A percentile compares a stretch with the other conserved stretches of the same genome.
phyloP scores from a whole-genome alignment of 139 green algal genomes.

The Chlorella sorokiniana region DNA sequence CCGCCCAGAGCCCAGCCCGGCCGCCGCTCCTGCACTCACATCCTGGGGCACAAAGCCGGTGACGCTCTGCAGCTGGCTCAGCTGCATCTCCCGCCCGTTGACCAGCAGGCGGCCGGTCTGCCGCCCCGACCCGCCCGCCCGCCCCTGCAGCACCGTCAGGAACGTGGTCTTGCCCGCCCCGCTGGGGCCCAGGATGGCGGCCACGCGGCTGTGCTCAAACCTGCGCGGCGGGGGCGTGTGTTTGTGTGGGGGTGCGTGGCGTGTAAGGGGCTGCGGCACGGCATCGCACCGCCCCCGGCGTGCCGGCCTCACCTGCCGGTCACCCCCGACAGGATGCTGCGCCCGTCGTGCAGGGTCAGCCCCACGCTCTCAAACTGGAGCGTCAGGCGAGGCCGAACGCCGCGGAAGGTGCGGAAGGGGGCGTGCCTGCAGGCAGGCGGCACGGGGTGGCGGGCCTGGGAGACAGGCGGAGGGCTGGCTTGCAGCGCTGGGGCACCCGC shows the following conservation, averaged over 20 bases:
- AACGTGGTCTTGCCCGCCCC: conserved; percentile 62
- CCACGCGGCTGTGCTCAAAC: conserved; percentile 50
- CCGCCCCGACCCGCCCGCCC: conserved; percentile 18
- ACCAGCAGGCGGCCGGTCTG: conserved; percentile 39
- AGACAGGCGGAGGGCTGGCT: too few species aligned
- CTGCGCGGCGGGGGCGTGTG: neutral
- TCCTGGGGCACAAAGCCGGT: conserved; percentile 67
- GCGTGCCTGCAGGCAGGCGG: conserved; percentile 1
- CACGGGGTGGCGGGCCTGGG: neutral
- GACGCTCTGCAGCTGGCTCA: conserved; percentile 39
- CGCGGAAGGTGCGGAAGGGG: conserved; percentile 43
- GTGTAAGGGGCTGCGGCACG: too few species aligned
- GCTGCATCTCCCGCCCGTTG: conserved; percentile 52
- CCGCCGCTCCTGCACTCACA: neutral
- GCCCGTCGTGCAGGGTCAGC: conserved; percentile 43
- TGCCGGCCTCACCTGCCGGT: conserved; percentile 8
- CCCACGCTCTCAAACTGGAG: conserved; percentile 49
- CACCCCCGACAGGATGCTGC: conserved; percentile 38
- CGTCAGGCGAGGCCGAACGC: conserved; percentile 46
- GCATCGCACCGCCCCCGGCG: too few species aligned
- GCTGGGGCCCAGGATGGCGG: conserved; percentile 53
- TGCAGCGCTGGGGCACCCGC: neutral
- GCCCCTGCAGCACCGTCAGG: conserved; percentile 55
- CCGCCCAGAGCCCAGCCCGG: too few species aligned
- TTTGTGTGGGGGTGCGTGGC: neutral